These are phyloP conservation scores for Peronosclerospora sorghi DNA, from an alignment of 352 stramenopile genomes.

Conservation along the genomic window DNA sequence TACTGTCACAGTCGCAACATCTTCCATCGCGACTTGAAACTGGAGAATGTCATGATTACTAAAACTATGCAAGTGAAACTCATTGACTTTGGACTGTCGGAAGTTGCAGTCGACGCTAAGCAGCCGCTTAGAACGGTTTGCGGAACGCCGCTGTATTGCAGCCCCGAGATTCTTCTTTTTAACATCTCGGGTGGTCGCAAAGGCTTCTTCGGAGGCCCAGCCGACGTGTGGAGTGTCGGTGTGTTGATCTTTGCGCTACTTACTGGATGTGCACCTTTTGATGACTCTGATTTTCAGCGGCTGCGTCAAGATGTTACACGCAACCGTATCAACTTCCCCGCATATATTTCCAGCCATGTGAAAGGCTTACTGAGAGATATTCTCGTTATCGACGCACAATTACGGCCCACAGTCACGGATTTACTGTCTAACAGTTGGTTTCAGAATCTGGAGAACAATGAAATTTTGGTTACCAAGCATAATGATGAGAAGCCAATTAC, in stretches of 20 bases:
- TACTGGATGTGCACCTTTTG: constrained; percentile 69
- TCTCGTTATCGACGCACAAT: constrained; percentile 45
- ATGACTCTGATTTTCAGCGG: constrained; percentile 59
- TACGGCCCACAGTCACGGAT: constrained; percentile 49
- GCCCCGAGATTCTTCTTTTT: constrained; percentile 65
- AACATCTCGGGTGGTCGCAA: constrained; percentile 18
- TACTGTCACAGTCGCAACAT: constrained; percentile 87
- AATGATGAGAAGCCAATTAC: constrained; percentile 7
- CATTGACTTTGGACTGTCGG: constrained; percentile 93
- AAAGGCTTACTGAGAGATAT: constrained; percentile 59
- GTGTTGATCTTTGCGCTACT: constrained; percentile 77
- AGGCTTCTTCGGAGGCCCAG: constrained; percentile 48
- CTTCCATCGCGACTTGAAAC: constrained; percentile 92
- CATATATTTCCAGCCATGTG: constrained; percentile 44
- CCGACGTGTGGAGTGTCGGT: constrained; percentile 69
- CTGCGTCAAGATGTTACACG: constrained; percentile 57
- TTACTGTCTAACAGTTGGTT: constrained; percentile 58
- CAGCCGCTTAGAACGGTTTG: constrained; percentile 64
- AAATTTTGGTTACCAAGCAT: constrained; percentile 3
- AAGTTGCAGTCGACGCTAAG: constrained; percentile 57
- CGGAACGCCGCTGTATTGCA: constrained; percentile 76
- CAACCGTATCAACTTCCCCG: constrained; percentile 57
- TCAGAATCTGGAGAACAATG: constrained; percentile 6
- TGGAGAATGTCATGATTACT: constrained; percentile 93
- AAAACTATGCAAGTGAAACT: constrained; percentile 89